Percentiles rank a stretch among this genome's conserved stretches.
phyloP scores from a whole-genome alignment of 768 basidiomycete species.

The Glaciozyma martinii region DNA sequence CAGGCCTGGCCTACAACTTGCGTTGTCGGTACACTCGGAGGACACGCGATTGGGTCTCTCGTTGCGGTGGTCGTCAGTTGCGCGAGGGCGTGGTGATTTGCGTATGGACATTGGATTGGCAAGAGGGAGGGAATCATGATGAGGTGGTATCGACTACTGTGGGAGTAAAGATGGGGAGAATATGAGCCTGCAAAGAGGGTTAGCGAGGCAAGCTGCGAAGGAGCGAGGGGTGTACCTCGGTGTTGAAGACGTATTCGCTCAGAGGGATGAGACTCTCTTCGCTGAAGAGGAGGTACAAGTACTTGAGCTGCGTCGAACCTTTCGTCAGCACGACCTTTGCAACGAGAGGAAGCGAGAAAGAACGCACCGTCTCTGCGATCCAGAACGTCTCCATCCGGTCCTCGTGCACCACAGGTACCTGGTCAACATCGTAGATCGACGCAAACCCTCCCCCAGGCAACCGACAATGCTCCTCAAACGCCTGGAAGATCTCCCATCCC shows the following conservation, averaged over 20 bases:
- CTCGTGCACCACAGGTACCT: slow-evolving; percentile 56
- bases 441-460: slow-evolving; percentile 66
- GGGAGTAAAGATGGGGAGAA: slow-evolving; percentile 19
- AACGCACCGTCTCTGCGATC: slow-evolving; percentile 50
- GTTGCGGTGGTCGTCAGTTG: slow-evolving; percentile 45
- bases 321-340: neutral
- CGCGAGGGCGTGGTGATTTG: neutral
- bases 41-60: slow-evolving; percentile 57
- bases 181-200: slow-evolving; percentile 11
- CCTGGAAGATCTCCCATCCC: slow-evolving; percentile 82
- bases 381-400: slow-evolving; percentile 97
- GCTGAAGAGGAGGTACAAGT: slow-evolving; percentile 77
- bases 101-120: no score
- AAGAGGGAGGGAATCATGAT: no score
- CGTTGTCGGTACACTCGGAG: slow-evolving; percentile 59
- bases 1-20: slow-evolving; percentile 79
- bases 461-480: slow-evolving; percentile 74
- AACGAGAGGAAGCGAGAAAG: neutral
- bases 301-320: slow-evolving; percentile 63
- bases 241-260: slow-evolving; percentile 77
- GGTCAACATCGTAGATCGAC: slow-evolving; percentile 70
- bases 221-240: slow-evolving; percentile 52
- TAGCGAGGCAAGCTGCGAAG: neutral
- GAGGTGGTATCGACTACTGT: slow-evolving; percentile 1
- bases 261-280: slow-evolving; percentile 64